Evolutionary conservation across 1,284 basidiomycete genomes (phyloP), one percentile per base, ranked within the genome.

Genomic region (Tremellales sp.): DNA sequence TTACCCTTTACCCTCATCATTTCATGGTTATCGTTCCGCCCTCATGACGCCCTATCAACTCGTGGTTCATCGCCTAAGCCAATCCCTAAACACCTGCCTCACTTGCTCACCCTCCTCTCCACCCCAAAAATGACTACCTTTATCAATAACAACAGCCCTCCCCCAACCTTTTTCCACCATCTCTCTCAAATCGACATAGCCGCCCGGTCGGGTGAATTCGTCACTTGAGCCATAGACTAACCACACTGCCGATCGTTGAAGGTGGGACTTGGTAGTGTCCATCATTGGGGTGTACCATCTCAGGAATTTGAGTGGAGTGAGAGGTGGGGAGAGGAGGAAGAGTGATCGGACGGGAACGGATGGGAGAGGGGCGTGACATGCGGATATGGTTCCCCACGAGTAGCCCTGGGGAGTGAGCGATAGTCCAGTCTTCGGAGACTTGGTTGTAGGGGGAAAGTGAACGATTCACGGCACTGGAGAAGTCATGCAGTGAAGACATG

Each of bases 271-370:
- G 1, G 65, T 31, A 1, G 55, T 51, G 2, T 49, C 25, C 4
- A 43, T 41, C 37, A 68, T 61, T 1, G 62, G 59, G 26, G 54
- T 55, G 6, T 54, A 60, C 10, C 57, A 50, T 21, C 39, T 5
- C 10, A 66, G 43, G 15, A 49, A 50, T 22, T 52, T 53, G 58
- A 68, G 63, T 6, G 65, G 42, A n/a, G 57, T 60, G 3, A 63
- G 49, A 1, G 70, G 63, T 1, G 70, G 70, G 1, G 70, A 67
- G 23, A 72, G 45, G 8, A 72, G 57, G 17, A 72, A 46, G 17
- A 54, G 57, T 26, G 58, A 60, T 4, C 40, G 36, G 17, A 66
- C 26, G 0, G 40, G 45, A 4, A 29, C 37, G 15, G 40, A 21
- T 4, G 46, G 46, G 12, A 40, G 35, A 8, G 59, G 59, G 2